Evolutionary conservation across 2,329 filamentous ascomycete species (phyloP).

Genomic region (Colletotrichum acutatum): DNA sequence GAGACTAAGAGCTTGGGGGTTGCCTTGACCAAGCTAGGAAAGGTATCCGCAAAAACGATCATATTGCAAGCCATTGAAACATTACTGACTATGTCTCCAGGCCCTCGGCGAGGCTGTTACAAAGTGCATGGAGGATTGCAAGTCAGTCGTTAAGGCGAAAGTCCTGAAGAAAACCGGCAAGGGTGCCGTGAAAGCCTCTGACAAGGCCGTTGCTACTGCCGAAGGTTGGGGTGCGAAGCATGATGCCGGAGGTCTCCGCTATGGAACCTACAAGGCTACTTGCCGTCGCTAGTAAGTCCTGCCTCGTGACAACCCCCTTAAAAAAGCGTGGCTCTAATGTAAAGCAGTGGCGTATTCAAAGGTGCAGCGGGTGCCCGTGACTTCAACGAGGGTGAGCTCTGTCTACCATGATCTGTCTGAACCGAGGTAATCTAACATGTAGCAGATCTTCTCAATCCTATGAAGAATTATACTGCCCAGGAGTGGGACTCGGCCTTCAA

Average conservation of each 20-base stretch:
- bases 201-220: constrained; percentile 42
- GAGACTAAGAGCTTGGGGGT: not conserved
- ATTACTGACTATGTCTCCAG: not conserved
- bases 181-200: not conserved
- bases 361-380: constrained; percentile 5
- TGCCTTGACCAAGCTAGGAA: not conserved
- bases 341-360: constrained; percentile 5
- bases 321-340: not conserved
- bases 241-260: constrained; percentile 33
- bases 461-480: constrained; percentile 33
- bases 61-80: not conserved
- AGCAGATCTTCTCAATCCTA: constrained; percentile 40
- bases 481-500: constrained; percentile 43
- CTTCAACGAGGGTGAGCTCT: constrained; percentile 22
- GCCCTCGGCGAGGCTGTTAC: not conserved
- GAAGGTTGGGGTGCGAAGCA: constrained; percentile 38
- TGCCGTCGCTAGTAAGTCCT: constrained; percentile 59
- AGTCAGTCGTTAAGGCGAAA: not conserved
- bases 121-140: not conserved
- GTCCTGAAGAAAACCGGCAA: not conserved
- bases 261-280: constrained; percentile 45
- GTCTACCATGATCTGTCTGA: no score
- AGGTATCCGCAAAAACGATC: not conserved
- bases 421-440: not conserved
- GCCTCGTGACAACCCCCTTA: no score